These are phyloP conservation scores for Trichoderma arundinaceum DNA, from an alignment of 2,329 filamentous ascomycete species.

Conservation along the genomic window DNA sequence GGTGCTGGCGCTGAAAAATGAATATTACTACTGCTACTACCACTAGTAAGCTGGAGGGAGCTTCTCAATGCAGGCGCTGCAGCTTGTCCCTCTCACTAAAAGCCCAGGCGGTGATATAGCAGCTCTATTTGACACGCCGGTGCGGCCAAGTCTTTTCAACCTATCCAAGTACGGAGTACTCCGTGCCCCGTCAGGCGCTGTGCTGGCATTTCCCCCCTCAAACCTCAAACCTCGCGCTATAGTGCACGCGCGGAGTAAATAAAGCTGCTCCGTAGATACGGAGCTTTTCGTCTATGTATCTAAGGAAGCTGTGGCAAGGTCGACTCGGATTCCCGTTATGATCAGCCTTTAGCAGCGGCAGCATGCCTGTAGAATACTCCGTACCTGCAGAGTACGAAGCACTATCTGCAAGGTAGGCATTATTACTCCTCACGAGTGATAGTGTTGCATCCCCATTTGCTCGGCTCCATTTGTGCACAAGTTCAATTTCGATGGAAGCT, in stretches of 20 bases:
- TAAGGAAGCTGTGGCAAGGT: no score
- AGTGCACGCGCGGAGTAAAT: background rate
- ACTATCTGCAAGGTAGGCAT: no score
- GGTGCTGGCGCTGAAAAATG: background rate
- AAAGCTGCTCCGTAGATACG: background rate
- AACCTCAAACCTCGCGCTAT: background rate
- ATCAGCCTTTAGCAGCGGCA: no score
- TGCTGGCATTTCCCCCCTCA: background rate
- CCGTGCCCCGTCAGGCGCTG: conserved; percentile 4
- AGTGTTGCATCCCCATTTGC: no score
- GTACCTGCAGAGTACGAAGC: no score
- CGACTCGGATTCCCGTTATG: no score
- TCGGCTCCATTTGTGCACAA: background rate
- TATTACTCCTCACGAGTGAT: no score
- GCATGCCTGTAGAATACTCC: no score
- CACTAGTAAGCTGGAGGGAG: background rate
- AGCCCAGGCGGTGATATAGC: background rate
- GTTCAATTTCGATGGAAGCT: conserved; percentile 9
- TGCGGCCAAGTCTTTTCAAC: conserved; percentile 6
- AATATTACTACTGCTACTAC: background rate
- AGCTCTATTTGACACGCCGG: conserved; percentile 25
- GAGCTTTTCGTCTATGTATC: no score
- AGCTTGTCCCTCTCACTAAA: background rate
- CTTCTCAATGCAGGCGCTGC: no score
- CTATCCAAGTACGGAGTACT: conserved; percentile 9